Percentiles rank a stretch among this genome's conserved stretches.
Conservation (phyloP, 768 basidiomycete genomes). For the Tricholoma matsutake region DNA sequence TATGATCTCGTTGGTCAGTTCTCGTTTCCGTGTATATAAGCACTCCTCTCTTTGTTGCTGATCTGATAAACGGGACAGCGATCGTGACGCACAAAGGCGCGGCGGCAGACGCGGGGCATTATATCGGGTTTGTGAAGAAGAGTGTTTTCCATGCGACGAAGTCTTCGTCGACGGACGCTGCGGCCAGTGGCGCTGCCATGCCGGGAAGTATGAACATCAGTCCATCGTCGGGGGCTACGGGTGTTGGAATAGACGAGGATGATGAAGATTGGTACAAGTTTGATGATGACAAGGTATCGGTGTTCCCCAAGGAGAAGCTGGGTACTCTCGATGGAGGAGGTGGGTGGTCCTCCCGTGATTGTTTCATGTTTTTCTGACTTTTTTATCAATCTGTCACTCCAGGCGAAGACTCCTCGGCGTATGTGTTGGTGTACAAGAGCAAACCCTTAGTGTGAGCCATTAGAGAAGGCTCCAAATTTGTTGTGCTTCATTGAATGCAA, state of each 20-base stretch:
- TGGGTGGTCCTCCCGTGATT: conserved; percentile 10
- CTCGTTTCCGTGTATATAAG: not conserved
- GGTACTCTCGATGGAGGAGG: conserved; percentile 86
- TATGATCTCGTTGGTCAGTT: conserved; percentile 88
- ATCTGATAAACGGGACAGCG: conserved; percentile 38
- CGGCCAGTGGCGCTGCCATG: conserved; percentile 10
- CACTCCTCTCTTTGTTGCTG: not conserved
- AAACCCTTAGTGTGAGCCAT: conserved; percentile 29
- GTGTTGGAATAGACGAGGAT: conserved; percentile 48
- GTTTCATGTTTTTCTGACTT: not conserved
- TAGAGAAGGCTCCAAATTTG: not conserved
- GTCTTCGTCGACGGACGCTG: conserved; percentile 13
- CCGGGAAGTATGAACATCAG: conserved; percentile 7
- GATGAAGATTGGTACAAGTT: conserved; percentile 95
- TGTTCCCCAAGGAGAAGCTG: conserved; percentile 85
- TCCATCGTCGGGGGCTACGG: conserved; percentile 15
- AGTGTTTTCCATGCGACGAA: conserved; percentile 54
- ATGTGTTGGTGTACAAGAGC: conserved; percentile 82
- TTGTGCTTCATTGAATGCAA: not conserved
- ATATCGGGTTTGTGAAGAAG: conserved; percentile 89
- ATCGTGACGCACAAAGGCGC: conserved; percentile 98
- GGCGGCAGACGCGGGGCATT: conserved; percentile 92
- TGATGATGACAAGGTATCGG: conserved; percentile 90
- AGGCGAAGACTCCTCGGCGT: conserved; percentile 84
- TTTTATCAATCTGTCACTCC: conserved; percentile 31